Evolutionary conservation across 768 basidiomycete genomes (phyloP), one percentile per base, ranked within the genome.

Genomic region (Tephrocybe rancida): DNA sequence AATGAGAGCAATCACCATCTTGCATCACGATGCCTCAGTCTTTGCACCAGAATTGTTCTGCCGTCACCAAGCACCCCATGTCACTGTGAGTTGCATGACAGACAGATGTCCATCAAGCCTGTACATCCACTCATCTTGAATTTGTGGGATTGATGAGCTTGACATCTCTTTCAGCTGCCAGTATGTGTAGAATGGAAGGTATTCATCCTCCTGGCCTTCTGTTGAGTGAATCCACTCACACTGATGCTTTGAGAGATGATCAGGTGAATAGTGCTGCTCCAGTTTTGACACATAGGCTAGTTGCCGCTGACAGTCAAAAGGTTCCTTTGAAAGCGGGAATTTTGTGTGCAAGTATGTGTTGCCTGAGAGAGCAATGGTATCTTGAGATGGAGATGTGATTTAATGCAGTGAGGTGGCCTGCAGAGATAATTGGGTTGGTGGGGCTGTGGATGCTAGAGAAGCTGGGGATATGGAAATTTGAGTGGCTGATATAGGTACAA

Each of bases 81-180:
- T 43, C 16, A 22, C 32, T 9, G 30, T 52, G 9, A 64, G 41
- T 37, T 61, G 48, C 1, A 44, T 19, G 30, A 62, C 44, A 2
- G 61, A 64, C 1, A 71, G 54, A n/a, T 48, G 35, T 0, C 67
- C 67, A 38, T 68, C 58, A 19, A 69, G 24, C 5, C 70, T 65
- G 32, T 59, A 43, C 0, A 55, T 37, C 32, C 63, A 59, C 38
- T 72, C 70, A 16, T 50, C 54, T 67, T 68, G 72, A 22, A 70
- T 55, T 29, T 70, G 55, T 10, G 51, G 32, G 37, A 71, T 50
- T 0, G 50, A 21, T n/a, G 32, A 18, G 41, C 60, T 44, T 21
- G 50, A 42, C n/a, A 43, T 16, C 25, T 32, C 27, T 19, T 30
- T 32, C 8, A 49, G 55, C 34, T 10, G 43, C 50, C 51, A 57